Conservation (phyloP, 176 grass and related monocot species). For the Oryza meyeriana region DNA sequence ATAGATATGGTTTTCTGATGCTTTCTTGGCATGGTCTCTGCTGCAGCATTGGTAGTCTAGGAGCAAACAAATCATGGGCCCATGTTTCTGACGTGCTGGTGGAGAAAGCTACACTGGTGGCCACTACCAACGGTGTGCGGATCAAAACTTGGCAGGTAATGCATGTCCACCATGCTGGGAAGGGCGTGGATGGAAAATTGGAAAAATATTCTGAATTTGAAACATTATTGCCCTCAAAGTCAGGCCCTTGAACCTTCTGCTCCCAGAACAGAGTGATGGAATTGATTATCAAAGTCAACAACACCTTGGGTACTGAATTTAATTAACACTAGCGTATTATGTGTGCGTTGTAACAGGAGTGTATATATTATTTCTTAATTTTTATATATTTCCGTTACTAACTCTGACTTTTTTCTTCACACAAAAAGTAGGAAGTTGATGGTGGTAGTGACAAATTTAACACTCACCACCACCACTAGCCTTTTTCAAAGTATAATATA, state of each 20-base stretch:
- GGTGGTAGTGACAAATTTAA: too few species aligned
- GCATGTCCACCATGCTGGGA: constrained; percentile 30
- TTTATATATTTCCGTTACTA: too few species aligned
- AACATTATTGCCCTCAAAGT: background rate
- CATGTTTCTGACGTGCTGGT: constrained; percentile 77
- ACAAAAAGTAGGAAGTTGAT: too few species aligned
- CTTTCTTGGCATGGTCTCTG: constrained; percentile 21
- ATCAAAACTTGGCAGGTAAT: constrained; percentile 96
- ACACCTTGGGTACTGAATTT: background rate
- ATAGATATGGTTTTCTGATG: constrained; percentile 16
- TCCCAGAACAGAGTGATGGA: background rate
- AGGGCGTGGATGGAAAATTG: constrained; percentile 9
- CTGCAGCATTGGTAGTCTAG: constrained; percentile 83
- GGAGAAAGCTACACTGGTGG: constrained; percentile 51
- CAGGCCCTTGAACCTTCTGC: background rate
- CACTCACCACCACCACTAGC: too few species aligned
- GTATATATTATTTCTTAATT: too few species aligned
- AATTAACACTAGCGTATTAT: too few species aligned
- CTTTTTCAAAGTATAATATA: too few species aligned
- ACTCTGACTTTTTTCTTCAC: too few species aligned
- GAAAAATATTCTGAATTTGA: constrained; percentile 20
- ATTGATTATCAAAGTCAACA: background rate
- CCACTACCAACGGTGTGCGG: constrained; percentile 77
- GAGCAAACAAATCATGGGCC: constrained; percentile 43
- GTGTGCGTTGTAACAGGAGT: too few species aligned